Conservation (phyloP, 2,329 filamentous ascomycete species). For the Neobulgaria alba region DNA sequence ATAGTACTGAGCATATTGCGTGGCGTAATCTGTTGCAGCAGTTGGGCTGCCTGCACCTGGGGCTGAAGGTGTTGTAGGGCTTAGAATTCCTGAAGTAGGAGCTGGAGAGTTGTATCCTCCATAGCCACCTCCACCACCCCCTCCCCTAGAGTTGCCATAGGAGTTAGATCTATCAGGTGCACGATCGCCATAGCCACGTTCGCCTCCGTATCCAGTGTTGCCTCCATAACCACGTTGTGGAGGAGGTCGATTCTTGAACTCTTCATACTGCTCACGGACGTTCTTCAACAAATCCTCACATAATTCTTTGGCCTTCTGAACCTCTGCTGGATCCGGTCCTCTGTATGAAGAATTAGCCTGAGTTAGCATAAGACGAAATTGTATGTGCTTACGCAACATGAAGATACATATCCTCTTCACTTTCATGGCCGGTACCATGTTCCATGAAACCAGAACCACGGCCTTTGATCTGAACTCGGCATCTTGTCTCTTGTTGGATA, state of each 20-base stretch:
- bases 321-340: conserved; percentile 79
- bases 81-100: conserved; percentile 29
- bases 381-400: conserved; percentile 71
- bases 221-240: conserved; percentile 53
- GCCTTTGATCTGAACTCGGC: conserved; percentile 96
- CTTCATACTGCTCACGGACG: conserved; percentile 82
- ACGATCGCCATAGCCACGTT: conserved; percentile 44
- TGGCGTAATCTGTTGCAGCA: conserved; percentile 55
- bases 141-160: conserved; percentile 30
- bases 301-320: conserved; percentile 77
- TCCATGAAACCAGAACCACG: conserved; percentile 93
- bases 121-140: conserved; percentile 34
- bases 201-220: conserved; percentile 34
- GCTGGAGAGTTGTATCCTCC: conserved; percentile 26
- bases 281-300: conserved; percentile 82
- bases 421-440: conserved; percentile 76
- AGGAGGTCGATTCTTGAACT: conserved; percentile 72
- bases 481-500: conserved; percentile 90
- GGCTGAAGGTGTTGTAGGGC: conserved; percentile 34
- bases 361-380: conserved; percentile 2
- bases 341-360: conserved; percentile 37
- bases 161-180: conserved; percentile 37
- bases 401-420: conserved; percentile 92
- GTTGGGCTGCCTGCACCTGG: conserved; percentile 37
- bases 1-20: conserved; percentile 81